These are phyloP conservation scores for Fibroporia radiculosa DNA, from an alignment of 768 basidiomycete species.

Conservation along the genomic window DNA sequence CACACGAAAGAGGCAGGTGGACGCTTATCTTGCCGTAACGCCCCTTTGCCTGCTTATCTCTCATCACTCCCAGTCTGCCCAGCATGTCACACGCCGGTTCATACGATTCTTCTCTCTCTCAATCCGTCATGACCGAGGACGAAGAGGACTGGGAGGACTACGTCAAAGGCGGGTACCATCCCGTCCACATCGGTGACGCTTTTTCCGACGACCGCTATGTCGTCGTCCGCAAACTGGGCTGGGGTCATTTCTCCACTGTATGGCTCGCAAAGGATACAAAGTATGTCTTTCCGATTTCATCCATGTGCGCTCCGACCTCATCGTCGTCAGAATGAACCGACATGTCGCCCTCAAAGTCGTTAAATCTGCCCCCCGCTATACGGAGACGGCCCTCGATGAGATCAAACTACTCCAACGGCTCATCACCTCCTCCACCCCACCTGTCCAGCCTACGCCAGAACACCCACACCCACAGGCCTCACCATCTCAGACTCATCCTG, in stretches of 20 bases:
- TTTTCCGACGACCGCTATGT: conserved; percentile 84
- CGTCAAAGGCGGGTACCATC: conserved; percentile 67
- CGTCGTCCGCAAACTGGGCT: conserved; percentile 92
- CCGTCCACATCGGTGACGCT: conserved; percentile 89
- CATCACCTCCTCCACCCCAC: conserved; percentile 72
- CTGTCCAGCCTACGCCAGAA: conserved; percentile 35
- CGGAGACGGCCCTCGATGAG: conserved; percentile 97
- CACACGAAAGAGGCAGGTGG: not conserved
- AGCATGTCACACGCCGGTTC: conserved; percentile 27
- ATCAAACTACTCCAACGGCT: conserved; percentile 96
- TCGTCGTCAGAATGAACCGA: conserved; percentile 64
- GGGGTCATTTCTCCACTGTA: conserved; percentile 92
- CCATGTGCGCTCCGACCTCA: not conserved
- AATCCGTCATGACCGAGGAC: conserved; percentile 81
- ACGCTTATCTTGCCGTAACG: conserved; percentile 3
- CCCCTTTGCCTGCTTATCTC: conserved; percentile 2
- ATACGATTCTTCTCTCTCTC: conserved; percentile 55
- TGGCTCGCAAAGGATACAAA: conserved; percentile 83
- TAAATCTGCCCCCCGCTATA: conserved; percentile 94
- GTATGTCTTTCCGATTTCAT: conserved; percentile 33
- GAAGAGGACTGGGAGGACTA: conserved; percentile 93
- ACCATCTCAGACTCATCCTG: conserved; percentile 71
- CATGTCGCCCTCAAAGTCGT: conserved; percentile 99
- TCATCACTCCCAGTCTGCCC: conserved; percentile 1
- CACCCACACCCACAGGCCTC: conserved; percentile 43